phyloP scores from a whole-genome alignment of 2,329 filamentous ascomycete species.

The Colletotrichum cordylinicola region DNA sequence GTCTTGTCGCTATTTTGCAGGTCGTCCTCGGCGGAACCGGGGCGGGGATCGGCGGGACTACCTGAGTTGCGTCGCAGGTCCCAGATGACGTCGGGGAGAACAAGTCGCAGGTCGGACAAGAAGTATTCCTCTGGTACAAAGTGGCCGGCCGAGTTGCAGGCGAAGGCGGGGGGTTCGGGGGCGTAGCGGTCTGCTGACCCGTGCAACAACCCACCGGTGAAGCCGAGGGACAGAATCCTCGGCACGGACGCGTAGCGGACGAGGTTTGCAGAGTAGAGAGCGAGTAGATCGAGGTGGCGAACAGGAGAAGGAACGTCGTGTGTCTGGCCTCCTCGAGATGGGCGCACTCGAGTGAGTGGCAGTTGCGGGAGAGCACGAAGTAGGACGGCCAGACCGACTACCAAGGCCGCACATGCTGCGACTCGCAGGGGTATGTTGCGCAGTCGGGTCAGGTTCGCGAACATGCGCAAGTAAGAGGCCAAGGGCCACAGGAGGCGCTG shows the following conservation, averaged over 20 bases:
- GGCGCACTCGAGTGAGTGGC: not conserved
- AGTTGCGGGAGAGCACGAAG: not conserved
- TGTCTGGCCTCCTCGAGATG: not conserved
- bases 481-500: not conserved
- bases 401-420: not conserved
- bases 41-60: not conserved
- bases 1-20: not conserved
- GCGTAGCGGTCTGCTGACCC: not conserved
- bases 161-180: not conserved
- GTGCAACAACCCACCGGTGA: not conserved
- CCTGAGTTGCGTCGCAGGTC: not conserved
- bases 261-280: not conserved
- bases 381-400: not conserved
- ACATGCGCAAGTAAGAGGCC: not conserved
- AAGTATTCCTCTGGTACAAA: not conserved
- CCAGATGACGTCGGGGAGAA: not conserved
- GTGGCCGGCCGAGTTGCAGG: not conserved
- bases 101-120: not conserved
- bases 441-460: not conserved
- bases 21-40: not conserved
- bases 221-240: not conserved
- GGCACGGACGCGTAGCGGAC: not conserved
- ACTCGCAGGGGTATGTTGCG: not conserved
- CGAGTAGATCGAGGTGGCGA: not conserved
- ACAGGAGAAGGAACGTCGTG: not conserved